These are phyloP conservation scores for Cavenderia fasciculata DNA, from an alignment of 78 protist species.

Conservation along the genomic window DNA sequence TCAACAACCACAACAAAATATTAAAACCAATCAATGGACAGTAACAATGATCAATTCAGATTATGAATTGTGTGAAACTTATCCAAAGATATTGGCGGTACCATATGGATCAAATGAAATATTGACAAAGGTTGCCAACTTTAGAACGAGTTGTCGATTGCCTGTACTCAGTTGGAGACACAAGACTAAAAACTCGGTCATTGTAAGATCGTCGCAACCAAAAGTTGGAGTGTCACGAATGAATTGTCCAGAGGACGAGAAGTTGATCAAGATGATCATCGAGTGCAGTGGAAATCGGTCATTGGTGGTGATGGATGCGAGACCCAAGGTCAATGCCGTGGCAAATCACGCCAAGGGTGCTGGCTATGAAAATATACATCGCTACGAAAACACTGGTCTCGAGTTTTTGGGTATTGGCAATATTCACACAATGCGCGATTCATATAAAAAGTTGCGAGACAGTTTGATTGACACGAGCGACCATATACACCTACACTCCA, in stretches of 20 bases:
- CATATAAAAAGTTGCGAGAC: constrained; percentile 45
- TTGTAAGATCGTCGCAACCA: constrained; percentile 85
- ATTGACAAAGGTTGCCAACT: constrained; percentile 53
- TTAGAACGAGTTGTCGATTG: constrained; percentile 78
- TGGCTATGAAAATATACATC: constrained; percentile 83
- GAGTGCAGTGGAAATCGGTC: background rate
- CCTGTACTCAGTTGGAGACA: constrained; percentile 88
- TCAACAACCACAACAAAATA: constrained; percentile 1
- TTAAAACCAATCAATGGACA: constrained; percentile 76
- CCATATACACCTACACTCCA: background rate
- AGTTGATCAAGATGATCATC: constrained; percentile 23
- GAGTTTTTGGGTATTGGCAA: constrained; percentile 89
- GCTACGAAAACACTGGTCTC: constrained; percentile 58
- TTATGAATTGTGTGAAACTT: constrained; percentile 83
- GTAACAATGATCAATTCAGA: constrained; percentile 66
- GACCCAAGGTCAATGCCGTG: constrained; percentile 90
- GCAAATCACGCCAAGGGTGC: constrained; percentile 86
- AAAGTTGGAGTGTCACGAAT: constrained; percentile 72
- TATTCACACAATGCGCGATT: constrained; percentile 90
- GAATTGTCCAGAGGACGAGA: constrained; percentile 45
- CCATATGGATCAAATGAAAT: constrained; percentile 55
- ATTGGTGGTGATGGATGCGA: constrained; percentile 84
- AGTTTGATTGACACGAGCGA: background rate
- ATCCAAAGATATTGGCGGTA: constrained; percentile 82
- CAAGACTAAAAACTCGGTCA: constrained; percentile 16